phyloP scores from a whole-genome alignment of 2,329 filamentous ascomycete species.

The Stagonosporopsis cucurbitacearum region DNA sequence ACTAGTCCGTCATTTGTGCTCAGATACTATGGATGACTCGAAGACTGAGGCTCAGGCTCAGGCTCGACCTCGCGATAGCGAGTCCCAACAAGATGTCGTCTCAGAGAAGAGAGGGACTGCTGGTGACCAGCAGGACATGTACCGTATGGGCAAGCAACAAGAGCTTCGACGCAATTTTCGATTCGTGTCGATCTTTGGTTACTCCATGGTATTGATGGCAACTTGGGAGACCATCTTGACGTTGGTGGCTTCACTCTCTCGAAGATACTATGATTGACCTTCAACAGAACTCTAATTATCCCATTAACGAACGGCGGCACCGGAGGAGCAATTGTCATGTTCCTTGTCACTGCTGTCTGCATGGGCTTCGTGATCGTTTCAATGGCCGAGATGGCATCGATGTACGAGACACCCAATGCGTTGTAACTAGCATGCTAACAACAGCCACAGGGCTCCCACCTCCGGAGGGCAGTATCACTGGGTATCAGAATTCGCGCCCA shows the following conservation, averaged over 20 bases:
- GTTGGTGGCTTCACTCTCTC: not conserved
- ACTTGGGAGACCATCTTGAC: conserved; percentile 17
- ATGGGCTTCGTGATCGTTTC: conserved; percentile 42
- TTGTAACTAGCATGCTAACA: not conserved
- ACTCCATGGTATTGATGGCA: not conserved
- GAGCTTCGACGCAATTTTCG: conserved; percentile 20
- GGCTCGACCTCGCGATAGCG: not conserved
- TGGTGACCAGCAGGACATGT: conserved; percentile 28
- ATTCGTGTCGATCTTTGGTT: not conserved
- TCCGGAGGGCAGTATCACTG: conserved; percentile 44
- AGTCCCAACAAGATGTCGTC: not conserved
- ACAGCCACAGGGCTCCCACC: conserved; percentile 33
- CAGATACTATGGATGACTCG: not conserved
- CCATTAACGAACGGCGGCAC: conserved; percentile 40
- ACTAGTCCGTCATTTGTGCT: not conserved
- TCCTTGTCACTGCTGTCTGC: conserved; percentile 32
- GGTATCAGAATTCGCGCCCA: conserved; percentile 48
- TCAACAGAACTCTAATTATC: conserved; percentile 19
- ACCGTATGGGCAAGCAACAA: conserved; percentile 34
- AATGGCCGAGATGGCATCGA: conserved; percentile 46
- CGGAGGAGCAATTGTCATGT: not conserved
- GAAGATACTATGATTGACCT: not conserved
- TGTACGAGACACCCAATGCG: conserved; percentile 24
- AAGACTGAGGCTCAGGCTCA: not conserved
- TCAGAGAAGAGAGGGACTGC: not conserved